Percentiles rank a stretch among this genome's conserved stretches.
phyloP scores from a whole-genome alignment of 768 basidiomycete species.

The Rhodotorula paludigena region DNA sequence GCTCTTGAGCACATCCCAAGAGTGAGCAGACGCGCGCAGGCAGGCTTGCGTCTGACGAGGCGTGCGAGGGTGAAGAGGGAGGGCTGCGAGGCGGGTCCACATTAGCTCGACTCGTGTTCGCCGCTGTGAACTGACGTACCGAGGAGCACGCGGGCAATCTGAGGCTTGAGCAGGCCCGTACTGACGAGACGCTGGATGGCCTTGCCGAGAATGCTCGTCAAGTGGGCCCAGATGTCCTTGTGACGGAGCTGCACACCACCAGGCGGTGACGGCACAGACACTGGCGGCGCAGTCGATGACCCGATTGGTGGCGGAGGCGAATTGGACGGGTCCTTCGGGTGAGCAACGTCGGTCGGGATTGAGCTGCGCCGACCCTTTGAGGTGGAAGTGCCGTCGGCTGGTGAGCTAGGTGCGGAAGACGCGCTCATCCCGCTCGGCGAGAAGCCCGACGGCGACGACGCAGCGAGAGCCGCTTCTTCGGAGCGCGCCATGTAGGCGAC shows the following conservation, averaged over 20 bases:
- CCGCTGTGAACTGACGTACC: constrained; percentile 20
- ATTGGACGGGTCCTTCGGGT: too few species aligned
- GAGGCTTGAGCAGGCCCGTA: constrained; percentile 40
- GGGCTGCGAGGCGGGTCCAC: constrained; percentile 19
- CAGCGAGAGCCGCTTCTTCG: constrained; percentile 15
- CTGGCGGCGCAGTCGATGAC: too few species aligned
- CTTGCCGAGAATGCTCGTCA: constrained; percentile 37
- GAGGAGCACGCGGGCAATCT: constrained; percentile 41
- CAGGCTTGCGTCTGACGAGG: constrained; percentile 36
- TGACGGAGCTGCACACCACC: not conserved
- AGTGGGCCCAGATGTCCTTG: constrained; percentile 40
- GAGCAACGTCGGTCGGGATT: too few species aligned
- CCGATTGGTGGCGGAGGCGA: too few species aligned
- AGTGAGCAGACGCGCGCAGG: constrained; percentile 26
- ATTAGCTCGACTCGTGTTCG: not conserved
- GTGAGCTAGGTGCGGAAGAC: too few species aligned
- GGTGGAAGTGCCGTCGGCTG: too few species aligned
- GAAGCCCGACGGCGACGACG: constrained; percentile 1
- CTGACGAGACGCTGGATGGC: constrained; percentile 44
- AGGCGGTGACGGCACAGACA: too few species aligned
- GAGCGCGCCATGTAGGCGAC: constrained; percentile 40
- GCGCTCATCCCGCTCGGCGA: constrained; percentile 4
- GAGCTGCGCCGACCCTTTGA: too few species aligned
- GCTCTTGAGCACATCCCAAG: constrained; percentile 37
- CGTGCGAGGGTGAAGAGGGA: constrained; percentile 41